A percentile compares a stretch with the other conserved stretches of the same genome.
These are phyloP conservation scores for Termitomyces eurrhizus DNA, from an alignment of 768 basidiomycete species.

Conservation along the genomic window DNA sequence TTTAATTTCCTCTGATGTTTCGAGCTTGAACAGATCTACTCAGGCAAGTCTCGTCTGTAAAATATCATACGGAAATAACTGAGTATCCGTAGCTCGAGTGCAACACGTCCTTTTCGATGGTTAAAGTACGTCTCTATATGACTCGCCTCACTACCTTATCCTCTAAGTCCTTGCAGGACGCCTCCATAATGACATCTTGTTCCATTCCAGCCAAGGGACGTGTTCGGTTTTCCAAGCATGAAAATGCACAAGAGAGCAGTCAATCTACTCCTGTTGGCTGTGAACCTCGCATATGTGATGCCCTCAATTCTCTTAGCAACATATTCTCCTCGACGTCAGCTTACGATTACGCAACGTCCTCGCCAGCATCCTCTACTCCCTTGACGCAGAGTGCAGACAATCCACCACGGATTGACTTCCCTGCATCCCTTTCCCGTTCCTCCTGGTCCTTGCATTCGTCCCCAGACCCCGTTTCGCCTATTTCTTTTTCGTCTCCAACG, in stretches of 20 bases:
- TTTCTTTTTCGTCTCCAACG: slow-evolving; percentile 23
- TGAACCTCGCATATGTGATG: slow-evolving; percentile 9
- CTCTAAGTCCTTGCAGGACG: slow-evolving; percentile 3
- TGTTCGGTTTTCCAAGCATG: neutral
- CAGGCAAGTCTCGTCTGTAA: slow-evolving; percentile 6
- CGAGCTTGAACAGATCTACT: slow-evolving; percentile 20
- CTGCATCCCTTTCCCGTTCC: slow-evolving; percentile 4
- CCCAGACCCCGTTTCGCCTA: slow-evolving; percentile 11
- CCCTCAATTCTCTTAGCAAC: neutral
- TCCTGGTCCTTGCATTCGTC: slow-evolving; percentile 8
- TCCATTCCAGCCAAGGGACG: neutral
- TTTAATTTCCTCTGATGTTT: slow-evolving; percentile 14
- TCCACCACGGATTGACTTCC: neutral
- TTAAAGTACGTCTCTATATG: neutral
- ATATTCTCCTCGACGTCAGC: neutral
- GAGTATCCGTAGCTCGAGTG: slow-evolving; percentile 4
- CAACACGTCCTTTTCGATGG: slow-evolving; percentile 1
- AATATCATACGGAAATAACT: neutral
- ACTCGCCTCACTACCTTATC: neutral
- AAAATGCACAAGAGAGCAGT: neutral
- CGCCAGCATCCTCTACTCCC: neutral
- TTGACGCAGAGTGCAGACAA: neutral
- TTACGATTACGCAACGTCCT: neutral
- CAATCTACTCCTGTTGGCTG: neutral
- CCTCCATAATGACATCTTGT: neutral